phyloP scores from a whole-genome alignment of 805 yeast species.

The Yarrowia divulgata region DNA sequence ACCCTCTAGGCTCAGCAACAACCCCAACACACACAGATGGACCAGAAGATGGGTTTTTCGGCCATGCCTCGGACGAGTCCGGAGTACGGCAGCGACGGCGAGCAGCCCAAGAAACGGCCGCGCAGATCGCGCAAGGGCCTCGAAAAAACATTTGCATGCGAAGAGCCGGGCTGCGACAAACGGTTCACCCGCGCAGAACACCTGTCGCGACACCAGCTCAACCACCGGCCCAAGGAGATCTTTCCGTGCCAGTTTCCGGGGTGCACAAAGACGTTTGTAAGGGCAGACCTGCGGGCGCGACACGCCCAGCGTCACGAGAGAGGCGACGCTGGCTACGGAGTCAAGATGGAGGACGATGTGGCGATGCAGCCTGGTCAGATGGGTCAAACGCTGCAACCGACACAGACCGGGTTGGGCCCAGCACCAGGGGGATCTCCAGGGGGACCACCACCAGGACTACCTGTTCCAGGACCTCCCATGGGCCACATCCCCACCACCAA shows the following conservation, averaged over 20 bases:
- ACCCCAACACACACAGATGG: background rate
- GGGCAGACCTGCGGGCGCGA: conserved; percentile 50
- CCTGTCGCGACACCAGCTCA: conserved; percentile 47
- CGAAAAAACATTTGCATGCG: conserved; percentile 47
- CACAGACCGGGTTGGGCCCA: background rate
- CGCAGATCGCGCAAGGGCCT: conserved; percentile 47
- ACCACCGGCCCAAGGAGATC: conserved; percentile 51
- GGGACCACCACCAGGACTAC: too few species aligned
- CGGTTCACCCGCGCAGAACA: conserved; percentile 47
- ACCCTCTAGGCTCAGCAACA: background rate
- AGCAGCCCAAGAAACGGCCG: conserved; percentile 41
- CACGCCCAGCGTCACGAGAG: conserved; percentile 50
- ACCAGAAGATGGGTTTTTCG: conserved; percentile 18
- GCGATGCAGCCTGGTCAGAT: background rate
- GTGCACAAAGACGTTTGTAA: conserved; percentile 50
- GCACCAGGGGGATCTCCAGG: background rate
- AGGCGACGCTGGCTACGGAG: conserved; percentile 33
- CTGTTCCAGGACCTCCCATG: background rate
- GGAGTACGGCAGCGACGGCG: conserved; percentile 38
- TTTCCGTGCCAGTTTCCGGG: conserved; percentile 49
- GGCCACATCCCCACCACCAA: conserved; percentile 33
- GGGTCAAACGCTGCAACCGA: too few species aligned
- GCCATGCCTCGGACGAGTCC: conserved; percentile 15
- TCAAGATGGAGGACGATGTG: conserved; percentile 20
- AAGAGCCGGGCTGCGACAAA: conserved; percentile 46